Conservation (phyloP, 495 filamentous ascomycete species). For the Cenococcum geophilum region DNA sequence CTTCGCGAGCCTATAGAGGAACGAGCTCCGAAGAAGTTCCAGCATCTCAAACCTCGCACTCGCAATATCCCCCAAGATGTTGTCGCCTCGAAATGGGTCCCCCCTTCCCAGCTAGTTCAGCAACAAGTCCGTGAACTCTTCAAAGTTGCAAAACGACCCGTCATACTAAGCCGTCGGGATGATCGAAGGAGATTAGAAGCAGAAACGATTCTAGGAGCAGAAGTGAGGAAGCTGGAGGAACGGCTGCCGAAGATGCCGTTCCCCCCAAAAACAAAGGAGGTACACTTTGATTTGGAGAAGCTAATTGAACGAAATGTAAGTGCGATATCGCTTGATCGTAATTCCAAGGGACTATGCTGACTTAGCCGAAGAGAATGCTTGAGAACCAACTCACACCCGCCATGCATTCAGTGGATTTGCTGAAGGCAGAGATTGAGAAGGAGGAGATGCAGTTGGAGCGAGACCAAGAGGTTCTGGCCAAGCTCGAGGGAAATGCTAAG, state of each 20-base stretch:
- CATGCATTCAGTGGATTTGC: constrained; percentile 49
- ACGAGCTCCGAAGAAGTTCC: constrained; percentile 1
- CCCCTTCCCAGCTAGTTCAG: constrained; percentile 47
- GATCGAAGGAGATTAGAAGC: constrained; percentile 52
- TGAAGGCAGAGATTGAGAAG: constrained; percentile 46
- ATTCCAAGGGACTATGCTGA: neutral
- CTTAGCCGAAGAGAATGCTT: constrained; percentile 40
- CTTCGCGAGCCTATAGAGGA: neutral
- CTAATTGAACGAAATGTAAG: constrained; percentile 53
- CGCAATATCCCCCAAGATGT: constrained; percentile 50
- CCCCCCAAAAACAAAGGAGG: constrained; percentile 51
- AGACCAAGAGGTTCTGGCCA: constrained; percentile 46
- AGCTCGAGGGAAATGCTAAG: constrained; percentile 52
- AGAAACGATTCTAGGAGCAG: constrained; percentile 47
- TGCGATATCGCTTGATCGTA: neutral
- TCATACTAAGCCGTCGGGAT: constrained; percentile 50
- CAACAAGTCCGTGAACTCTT: constrained; percentile 51
- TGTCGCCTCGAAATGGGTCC: constrained; percentile 56
- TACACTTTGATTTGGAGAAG: constrained; percentile 56
- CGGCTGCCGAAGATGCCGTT: constrained; percentile 55
- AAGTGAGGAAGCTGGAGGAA: constrained; percentile 46
- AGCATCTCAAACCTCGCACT: constrained; percentile 44
- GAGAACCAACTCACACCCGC: constrained; percentile 50
- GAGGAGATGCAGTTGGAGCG: constrained; percentile 48
- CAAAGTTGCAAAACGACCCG: constrained; percentile 49